A percentile compares a stretch with the other conserved stretches of the same genome.
phyloP scores from a whole-genome alignment of 2,329 filamentous ascomycete genomes.

The Neoscytalidium dimidiatum region DNA sequence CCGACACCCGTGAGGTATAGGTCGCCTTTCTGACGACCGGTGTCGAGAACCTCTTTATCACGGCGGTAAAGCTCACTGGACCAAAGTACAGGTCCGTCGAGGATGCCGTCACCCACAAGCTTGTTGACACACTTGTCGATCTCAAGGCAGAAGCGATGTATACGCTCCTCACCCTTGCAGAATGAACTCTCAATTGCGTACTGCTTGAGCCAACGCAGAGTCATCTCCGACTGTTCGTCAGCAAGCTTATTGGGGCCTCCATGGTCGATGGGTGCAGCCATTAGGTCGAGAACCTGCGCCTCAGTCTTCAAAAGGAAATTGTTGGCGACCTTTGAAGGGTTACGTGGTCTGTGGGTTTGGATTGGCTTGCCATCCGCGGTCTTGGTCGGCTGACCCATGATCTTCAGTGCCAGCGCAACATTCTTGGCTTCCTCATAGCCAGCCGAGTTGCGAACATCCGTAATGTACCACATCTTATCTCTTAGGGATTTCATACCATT shows the following conservation, averaged over 20 bases:
- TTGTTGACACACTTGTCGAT: constrained; percentile 83
- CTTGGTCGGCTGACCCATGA: constrained; percentile 69
- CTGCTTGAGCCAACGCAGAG: constrained; percentile 77
- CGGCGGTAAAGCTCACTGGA: constrained; percentile 84
- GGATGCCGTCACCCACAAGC: constrained; percentile 79
- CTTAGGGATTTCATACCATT: constrained; percentile 72
- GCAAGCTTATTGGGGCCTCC: constrained; percentile 93
- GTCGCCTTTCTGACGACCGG: constrained; percentile 52
- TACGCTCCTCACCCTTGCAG: constrained; percentile 89
- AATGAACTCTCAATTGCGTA: constrained; percentile 81
- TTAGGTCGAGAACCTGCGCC: constrained; percentile 80
- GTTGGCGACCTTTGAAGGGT: constrained; percentile 48
- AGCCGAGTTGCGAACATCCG: constrained; percentile 86
- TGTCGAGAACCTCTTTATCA: constrained; percentile 66
- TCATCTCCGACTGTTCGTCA: constrained; percentile 91
- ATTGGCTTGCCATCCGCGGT: constrained; percentile 41
- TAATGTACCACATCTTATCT: constrained; percentile 99
- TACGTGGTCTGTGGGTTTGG: constrained; percentile 42
- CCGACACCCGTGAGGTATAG: constrained; percentile 49
- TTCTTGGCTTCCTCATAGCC: constrained; percentile 85
- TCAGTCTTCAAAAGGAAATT: constrained; percentile 77
- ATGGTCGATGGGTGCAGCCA: constrained; percentile 79
- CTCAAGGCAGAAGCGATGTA: constrained; percentile 91
- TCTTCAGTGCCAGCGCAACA: constrained; percentile 83
- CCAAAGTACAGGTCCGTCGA: constrained; percentile 87